A percentile compares a stretch with the other conserved stretches of the same genome.
Evolutionary conservation across 768 basidiomycete genomes (phyloP).

Genomic region (Phanerochaete sordida): DNA sequence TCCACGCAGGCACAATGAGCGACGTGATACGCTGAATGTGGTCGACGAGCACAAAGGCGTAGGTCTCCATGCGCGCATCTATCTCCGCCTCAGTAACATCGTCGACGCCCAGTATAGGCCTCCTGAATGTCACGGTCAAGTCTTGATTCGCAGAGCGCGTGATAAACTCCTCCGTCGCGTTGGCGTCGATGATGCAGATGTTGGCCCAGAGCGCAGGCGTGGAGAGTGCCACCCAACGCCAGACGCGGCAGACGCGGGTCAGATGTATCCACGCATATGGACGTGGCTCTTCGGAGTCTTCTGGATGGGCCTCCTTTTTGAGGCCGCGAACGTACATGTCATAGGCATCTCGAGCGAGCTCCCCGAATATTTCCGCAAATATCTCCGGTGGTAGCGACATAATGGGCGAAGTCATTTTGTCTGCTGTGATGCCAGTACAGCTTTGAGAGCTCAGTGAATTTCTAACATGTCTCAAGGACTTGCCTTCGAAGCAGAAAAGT

Average conservation of each 20-base stretch:
- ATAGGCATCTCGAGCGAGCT: background rate
- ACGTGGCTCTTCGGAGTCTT: background rate
- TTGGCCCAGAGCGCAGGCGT: slow-evolving; percentile 11
- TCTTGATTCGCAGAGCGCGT: background rate
- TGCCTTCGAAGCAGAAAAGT: no score
- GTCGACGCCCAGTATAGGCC: no score
- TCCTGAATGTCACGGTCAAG: background rate
- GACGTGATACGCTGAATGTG: background rate
- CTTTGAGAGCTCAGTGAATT: no score
- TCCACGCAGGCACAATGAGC: background rate
- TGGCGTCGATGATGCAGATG: slow-evolving; percentile 1
- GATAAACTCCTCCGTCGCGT: background rate
- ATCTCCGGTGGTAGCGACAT: background rate
- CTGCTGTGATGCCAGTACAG: background rate
- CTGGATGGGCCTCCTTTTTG: background rate
- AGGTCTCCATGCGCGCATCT: background rate
- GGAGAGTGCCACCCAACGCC: slow-evolving; percentile 8
- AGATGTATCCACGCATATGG: slow-evolving; percentile 5
- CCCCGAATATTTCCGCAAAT: background rate
- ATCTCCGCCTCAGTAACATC: background rate
- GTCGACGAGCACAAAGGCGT: background rate
- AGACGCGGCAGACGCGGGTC: slow-evolving; percentile 13
- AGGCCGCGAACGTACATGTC: background rate
- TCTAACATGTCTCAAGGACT: no score
- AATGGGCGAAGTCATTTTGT: background rate